phyloP scores from a whole-genome alignment of 2,329 filamentous ascomycete species.

The Cytospora chrysosperma region DNA sequence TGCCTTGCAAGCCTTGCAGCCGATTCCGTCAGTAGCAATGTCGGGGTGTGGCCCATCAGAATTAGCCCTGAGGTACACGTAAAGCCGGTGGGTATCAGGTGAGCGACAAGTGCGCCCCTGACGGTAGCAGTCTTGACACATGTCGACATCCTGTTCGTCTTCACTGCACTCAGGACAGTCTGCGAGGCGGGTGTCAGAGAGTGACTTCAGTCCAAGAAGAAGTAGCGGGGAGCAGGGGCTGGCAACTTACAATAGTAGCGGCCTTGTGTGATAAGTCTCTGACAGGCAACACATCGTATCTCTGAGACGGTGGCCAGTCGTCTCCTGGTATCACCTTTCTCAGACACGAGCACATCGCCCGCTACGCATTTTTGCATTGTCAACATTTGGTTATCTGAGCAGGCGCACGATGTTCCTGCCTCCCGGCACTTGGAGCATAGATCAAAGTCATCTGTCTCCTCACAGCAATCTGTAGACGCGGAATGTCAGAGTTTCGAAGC shows the following conservation, averaged over 20 bases:
- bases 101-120: conserved; percentile 16
- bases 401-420: conserved; percentile 15
- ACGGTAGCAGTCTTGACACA: conserved; percentile 21
- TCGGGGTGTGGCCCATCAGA: conserved; percentile 14
- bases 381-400: conserved; percentile 15
- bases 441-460: conserved; percentile 22
- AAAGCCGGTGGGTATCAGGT: conserved; percentile 16
- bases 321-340: conserved; percentile 19
- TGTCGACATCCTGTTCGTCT: conserved; percentile 2
- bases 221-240: no score
- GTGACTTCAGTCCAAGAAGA: rapidly evolving
- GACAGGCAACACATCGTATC: conserved; percentile 16
- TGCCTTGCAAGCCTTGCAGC: conserved; percentile 7
- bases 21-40: conserved; percentile 8
- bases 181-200: not conserved
- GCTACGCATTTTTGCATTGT: conserved; percentile 21
- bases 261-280: conserved; percentile 13
- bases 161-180: conserved; percentile 22
- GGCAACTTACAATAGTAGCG: conserved; percentile 19
- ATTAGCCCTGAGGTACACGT: conserved; percentile 21
- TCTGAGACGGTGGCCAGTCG: conserved; percentile 17
- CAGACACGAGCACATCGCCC: conserved; percentile 13
- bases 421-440: conserved; percentile 19
- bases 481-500: not conserved
- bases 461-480: conserved; percentile 9